Percentiles rank a stretch among this genome's conserved stretches.
These are phyloP conservation scores for Mortierella claussenii DNA, from an alignment of 192 early-diverging fungal species.

Conservation along the genomic window DNA sequence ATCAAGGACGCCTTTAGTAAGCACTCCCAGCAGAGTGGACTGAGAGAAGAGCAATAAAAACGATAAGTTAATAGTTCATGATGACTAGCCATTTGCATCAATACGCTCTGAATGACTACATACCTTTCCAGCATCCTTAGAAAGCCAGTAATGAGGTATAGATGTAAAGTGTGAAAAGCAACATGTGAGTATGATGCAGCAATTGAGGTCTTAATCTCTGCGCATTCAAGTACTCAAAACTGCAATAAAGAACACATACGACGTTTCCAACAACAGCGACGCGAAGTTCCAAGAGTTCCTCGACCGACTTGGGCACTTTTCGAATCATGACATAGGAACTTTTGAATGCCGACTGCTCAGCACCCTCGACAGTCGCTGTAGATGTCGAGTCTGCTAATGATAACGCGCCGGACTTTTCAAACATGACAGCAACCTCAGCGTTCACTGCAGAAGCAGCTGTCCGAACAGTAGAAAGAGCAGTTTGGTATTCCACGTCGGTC, in stretches of 20 bases:
- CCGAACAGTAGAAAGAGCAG: slow-evolving; percentile 54
- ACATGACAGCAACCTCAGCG: slow-evolving; percentile 61
- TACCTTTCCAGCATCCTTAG: slow-evolving; percentile 81
- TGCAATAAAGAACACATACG: too few species aligned
- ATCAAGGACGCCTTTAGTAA: slow-evolving; percentile 91
- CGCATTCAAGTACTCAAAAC: too few species aligned
- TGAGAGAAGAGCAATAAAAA: slow-evolving; percentile 11
- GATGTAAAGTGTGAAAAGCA: too few species aligned
- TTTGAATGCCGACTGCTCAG: slow-evolving; percentile 23
- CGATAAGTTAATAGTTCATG: too few species aligned
- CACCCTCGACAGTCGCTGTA: not conserved
- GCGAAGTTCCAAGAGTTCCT: slow-evolving; percentile 85
- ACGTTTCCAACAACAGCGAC: slow-evolving; percentile 94
- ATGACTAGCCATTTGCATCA: too few species aligned
- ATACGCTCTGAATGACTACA: too few species aligned
- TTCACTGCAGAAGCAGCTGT: slow-evolving; percentile 54
- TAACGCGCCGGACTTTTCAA: slow-evolving; percentile 34
- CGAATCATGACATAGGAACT: slow-evolving; percentile 75
- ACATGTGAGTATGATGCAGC: too few species aligned
- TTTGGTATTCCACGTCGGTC: slow-evolving; percentile 55
- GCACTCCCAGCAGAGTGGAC: slow-evolving; percentile 88
- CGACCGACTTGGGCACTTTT: slow-evolving; percentile 74
- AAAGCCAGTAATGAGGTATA: too few species aligned
- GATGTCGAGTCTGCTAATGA: slow-evolving; percentile 2
- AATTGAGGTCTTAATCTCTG: too few species aligned